Conservation (phyloP, 306 rosid genomes). For the Dalbergia cultrata region DNA sequence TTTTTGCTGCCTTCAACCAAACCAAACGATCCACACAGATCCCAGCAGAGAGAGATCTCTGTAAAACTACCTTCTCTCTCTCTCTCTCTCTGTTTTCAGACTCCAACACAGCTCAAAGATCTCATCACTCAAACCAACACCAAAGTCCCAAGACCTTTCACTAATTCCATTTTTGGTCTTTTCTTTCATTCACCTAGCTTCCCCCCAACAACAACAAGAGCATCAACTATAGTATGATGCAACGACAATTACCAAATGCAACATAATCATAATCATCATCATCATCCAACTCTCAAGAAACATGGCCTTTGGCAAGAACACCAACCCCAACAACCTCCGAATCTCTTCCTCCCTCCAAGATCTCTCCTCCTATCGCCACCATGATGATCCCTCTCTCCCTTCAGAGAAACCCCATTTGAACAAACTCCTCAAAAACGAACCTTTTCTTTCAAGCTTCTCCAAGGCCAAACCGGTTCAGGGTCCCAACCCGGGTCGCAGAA, state of each 20-base stretch:
- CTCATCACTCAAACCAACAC: background rate
- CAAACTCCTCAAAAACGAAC: constrained; percentile 53
- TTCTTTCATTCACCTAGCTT: background rate
- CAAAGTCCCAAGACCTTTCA: background rate
- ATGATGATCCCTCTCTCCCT: constrained; percentile 31
- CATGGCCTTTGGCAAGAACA: constrained; percentile 66
- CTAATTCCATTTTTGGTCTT: background rate
- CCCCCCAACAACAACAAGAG: background rate
- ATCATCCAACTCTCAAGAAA: background rate
- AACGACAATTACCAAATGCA: constrained; percentile 8
- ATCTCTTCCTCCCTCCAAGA: constrained; percentile 91
- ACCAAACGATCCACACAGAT: constrained; percentile 9
- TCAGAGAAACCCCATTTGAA: constrained; percentile 33
- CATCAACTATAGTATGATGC: constrained; percentile 18
- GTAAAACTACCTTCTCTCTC: background rate
- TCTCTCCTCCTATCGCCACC: constrained; percentile 68
- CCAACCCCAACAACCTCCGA: constrained; percentile 52
- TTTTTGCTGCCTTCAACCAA: background rate
- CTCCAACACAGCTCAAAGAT: background rate
- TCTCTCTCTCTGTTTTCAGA: background rate
- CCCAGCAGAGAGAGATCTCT: constrained; percentile 7
- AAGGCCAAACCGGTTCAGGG: constrained; percentile 63
- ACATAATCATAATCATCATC: background rate
- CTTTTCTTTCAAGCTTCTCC: constrained; percentile 62
- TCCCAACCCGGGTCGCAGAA: constrained; percentile 53